Conservation (phyloP, 176 grass and related monocot species). For the Pharus latifolius region DNA sequence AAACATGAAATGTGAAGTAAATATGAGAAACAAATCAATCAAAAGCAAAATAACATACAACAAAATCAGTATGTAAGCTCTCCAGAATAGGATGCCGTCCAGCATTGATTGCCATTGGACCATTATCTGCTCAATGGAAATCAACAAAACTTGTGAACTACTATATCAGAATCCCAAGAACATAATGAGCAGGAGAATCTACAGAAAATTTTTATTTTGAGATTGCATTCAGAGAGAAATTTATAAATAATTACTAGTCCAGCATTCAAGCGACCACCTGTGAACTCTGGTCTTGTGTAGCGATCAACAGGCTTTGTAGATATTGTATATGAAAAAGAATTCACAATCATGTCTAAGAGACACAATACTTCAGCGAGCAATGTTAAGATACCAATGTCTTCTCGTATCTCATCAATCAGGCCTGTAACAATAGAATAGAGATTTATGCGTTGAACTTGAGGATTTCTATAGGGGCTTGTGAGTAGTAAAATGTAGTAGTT, state of each 20-base stretch:
- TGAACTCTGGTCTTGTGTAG: slow-evolving; percentile 87
- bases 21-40: slow-evolving; percentile 1
- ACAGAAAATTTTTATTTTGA: too few relatives aligned
- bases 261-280: slow-evolving; percentile 25
- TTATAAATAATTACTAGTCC: neutral
- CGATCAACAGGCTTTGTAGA: slow-evolving; percentile 75
- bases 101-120: slow-evolving; percentile 91
- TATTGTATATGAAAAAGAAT: slow-evolving; percentile 88
- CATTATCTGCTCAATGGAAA: slow-evolving; percentile 50
- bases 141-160: slow-evolving; percentile 12
- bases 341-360: slow-evolving; percentile 93
- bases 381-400: slow-evolving; percentile 65
- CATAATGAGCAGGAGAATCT: neutral
- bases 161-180: neutral
- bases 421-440: slow-evolving; percentile 31
- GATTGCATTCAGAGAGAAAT: neutral
- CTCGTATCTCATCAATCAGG: slow-evolving; percentile 69
- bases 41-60: slow-evolving; percentile 40
- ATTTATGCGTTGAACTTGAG: slow-evolving; percentile 11
- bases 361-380: slow-evolving; percentile 84
- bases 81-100: slow-evolving; percentile 94
- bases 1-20: slow-evolving; percentile 8
- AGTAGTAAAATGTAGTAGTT: neutral
- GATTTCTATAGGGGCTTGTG: neutral
- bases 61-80: slow-evolving; percentile 68